Evolutionary conservation across 768 basidiomycete genomes (phyloP).

Genomic region (Podaxis rugospora): DNA sequence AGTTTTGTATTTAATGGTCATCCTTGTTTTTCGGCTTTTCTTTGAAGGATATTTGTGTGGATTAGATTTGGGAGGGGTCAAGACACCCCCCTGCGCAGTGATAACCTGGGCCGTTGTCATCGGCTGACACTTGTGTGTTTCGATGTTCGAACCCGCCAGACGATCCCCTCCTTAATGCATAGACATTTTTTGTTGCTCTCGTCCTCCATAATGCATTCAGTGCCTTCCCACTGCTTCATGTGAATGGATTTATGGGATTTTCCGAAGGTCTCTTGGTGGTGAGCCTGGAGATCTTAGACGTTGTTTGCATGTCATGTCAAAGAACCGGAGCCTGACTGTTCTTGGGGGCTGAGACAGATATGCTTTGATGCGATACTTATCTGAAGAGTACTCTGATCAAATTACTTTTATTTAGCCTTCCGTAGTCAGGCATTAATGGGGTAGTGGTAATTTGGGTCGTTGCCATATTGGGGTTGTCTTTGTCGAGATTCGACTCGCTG

Average conservation of each 20-base stretch:
- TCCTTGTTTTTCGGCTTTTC: background rate
- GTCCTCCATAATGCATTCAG: too few relatives aligned
- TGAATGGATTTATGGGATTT: too few relatives aligned
- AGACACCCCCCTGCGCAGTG: background rate
- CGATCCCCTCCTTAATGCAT: background rate
- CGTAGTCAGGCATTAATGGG: slow-evolving; percentile 10
- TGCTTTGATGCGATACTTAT: background rate
- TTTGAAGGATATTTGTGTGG: too few relatives aligned
- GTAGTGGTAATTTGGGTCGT: slow-evolving; percentile 16
- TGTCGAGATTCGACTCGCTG: background rate
- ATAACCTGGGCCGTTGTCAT: slow-evolving; percentile 14
- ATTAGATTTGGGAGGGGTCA: too few relatives aligned
- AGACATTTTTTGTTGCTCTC: too few relatives aligned
- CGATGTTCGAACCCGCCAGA: background rate
- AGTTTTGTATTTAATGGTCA: background rate
- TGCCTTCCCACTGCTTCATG: too few relatives aligned
- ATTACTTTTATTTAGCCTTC: background rate
- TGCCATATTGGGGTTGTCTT: background rate
- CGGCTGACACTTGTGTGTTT: background rate
- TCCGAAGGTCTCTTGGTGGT: too few relatives aligned
- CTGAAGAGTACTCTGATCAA: too few relatives aligned
- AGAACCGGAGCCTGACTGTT: too few relatives aligned
- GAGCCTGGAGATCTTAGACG: too few relatives aligned
- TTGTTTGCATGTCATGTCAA: too few relatives aligned
- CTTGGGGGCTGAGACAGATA: background rate